phyloP scores from a whole-genome alignment of 78 protist species.

The Bigelowiella natans region DNA sequence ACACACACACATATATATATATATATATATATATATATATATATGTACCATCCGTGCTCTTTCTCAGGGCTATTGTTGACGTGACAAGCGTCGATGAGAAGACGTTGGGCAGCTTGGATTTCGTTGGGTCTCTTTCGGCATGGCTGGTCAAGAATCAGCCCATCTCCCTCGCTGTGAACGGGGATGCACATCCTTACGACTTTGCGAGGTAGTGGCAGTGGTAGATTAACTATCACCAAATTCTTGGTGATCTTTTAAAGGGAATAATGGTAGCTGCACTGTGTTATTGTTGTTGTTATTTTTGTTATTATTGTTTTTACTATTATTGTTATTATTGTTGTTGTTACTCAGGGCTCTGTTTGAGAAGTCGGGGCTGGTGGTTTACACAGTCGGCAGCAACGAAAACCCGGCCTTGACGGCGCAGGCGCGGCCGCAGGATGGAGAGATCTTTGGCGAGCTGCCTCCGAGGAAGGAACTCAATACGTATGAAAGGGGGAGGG shows the following conservation, averaged over 20 bases:
- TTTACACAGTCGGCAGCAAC: not conserved
- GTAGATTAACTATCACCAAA: no score
- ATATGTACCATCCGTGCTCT: not conserved
- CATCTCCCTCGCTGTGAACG: conserved; percentile 10
- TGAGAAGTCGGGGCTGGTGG: not conserved
- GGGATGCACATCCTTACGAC: not conserved
- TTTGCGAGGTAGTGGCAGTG: not conserved
- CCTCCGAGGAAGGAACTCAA: not conserved
- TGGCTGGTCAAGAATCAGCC: conserved; percentile 14
- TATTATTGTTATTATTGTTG: no score
- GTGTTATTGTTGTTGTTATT: no score
- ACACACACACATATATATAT: not conserved
- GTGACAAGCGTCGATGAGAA: not conserved
- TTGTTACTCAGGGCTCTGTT: not conserved
- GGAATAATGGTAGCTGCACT: no score
- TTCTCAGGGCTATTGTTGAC: not conserved
- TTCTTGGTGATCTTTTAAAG: no score
- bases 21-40: not conserved
- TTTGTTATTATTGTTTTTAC: no score
- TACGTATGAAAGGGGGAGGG: no score
- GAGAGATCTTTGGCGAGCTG: conserved; percentile 20
- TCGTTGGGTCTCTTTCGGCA: not conserved
- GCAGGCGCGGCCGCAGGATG: conserved; percentile 24
- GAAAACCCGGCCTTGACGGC: not conserved
- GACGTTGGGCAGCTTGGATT: not conserved